Evolutionary conservation across 2,329 filamentous ascomycete genomes (phyloP).

Genomic region (Aspergillus felis): DNA sequence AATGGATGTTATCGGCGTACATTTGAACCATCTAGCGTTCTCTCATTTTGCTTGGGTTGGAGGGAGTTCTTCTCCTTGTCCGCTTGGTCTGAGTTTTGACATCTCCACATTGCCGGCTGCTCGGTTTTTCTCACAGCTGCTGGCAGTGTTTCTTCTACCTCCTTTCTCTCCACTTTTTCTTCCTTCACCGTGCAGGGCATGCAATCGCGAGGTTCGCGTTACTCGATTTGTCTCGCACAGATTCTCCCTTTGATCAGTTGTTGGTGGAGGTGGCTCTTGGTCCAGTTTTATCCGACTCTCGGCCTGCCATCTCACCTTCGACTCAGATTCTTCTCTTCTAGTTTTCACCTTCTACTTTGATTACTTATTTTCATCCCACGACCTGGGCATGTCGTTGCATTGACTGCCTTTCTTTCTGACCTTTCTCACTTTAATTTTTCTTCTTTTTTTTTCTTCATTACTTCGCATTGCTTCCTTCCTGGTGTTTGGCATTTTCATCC

Average conservation of each 20-base stretch:
- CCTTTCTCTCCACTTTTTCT: constrained; percentile 4
- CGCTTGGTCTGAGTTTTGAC: constrained; percentile 18
- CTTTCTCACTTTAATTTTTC: constrained; percentile 1
- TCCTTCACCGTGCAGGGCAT: constrained; percentile 1
- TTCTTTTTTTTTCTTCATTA: constrained; percentile 2
- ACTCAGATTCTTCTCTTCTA: constrained; percentile 4
- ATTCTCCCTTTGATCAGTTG: neutral
- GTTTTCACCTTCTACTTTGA: constrained; percentile 1
- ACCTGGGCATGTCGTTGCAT: constrained; percentile 14
- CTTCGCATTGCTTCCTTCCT: constrained; percentile 2
- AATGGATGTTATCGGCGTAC: constrained; percentile 14
- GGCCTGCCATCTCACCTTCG: neutral
- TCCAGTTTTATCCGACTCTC: neutral
- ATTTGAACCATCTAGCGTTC: constrained; percentile 27
- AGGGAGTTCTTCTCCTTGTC: constrained; percentile 24
- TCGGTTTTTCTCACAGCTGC: constrained; percentile 14
- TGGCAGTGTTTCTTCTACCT: constrained; percentile 11
- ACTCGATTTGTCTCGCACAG: neutral
- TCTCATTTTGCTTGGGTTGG: constrained; percentile 25
- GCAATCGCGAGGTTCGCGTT: neutral
- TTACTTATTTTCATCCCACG: constrained; percentile 14
- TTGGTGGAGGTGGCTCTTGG: neutral
- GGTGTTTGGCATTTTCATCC: constrained; percentile 6
- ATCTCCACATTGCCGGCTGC: constrained; percentile 17
- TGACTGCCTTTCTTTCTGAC: constrained; percentile 9